phyloP scores from a whole-genome alignment of 176 grass and related monocot species.

The Zoysia pacifica region DNA sequence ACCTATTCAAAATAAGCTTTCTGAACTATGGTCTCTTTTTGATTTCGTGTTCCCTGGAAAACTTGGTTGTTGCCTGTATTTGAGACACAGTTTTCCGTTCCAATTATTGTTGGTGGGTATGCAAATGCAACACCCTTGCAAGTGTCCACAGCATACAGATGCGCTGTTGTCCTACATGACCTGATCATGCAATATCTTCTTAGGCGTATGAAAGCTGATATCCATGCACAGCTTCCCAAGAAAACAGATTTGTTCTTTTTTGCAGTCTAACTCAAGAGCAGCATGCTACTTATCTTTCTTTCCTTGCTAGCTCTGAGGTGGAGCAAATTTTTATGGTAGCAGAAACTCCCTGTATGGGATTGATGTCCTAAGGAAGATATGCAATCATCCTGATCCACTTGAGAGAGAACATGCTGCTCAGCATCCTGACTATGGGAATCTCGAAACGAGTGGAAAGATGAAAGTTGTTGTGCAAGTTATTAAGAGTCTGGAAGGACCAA shows the following conservation, averaged over 20 bases:
- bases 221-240: conserved; percentile 84
- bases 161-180: conserved; percentile 81
- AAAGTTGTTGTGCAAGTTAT: conserved; percentile 85
- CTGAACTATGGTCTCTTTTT: conserved; percentile 94
- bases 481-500: conserved; percentile 87
- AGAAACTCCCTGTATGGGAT: conserved; percentile 90
- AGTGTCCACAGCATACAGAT: conserved; percentile 94
- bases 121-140: conserved; percentile 90
- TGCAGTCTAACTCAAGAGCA: conserved; percentile 81
- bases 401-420: conserved; percentile 79
- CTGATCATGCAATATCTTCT: conserved; percentile 94
- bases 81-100: conserved; percentile 87
- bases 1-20: conserved; percentile 96
- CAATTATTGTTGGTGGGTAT: conserved; percentile 93
- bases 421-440: conserved; percentile 91
- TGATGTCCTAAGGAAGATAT: conserved; percentile 90
- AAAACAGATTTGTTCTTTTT: conserved; percentile 96
- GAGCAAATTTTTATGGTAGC: conserved; percentile 93
- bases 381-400: conserved; percentile 92
- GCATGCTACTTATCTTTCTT: conserved; percentile 66
- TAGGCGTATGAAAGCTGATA: conserved; percentile 95
- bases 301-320: conserved; percentile 93
- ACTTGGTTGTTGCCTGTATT: conserved; percentile 87
- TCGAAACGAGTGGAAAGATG: conserved; percentile 85
- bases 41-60: conserved; percentile 99